phyloP scores from a whole-genome alignment of 2,329 filamentous ascomycete genomes.

The Cercospora janseana region DNA sequence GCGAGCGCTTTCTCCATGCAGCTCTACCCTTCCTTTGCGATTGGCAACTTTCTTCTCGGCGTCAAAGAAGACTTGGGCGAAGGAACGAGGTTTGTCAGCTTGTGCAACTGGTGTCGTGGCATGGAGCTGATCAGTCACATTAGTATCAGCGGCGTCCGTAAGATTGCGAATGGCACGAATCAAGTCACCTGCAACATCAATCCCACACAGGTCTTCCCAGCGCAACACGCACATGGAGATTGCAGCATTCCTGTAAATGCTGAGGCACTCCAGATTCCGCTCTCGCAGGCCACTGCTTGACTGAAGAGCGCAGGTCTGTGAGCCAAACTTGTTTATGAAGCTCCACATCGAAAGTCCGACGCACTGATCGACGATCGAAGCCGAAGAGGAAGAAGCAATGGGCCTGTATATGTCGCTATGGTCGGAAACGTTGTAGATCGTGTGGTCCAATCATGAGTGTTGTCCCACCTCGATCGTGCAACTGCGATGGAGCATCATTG shows the following conservation, averaged over 20 bases:
- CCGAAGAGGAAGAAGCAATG: too few species aligned
- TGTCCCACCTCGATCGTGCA: too few species aligned
- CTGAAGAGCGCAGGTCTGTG: too few species aligned
- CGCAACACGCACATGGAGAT: conserved; percentile 30
- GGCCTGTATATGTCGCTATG: too few species aligned
- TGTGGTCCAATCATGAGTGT: too few species aligned
- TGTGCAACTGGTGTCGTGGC: not conserved
- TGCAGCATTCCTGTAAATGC: conserved; percentile 22
- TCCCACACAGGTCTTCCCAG: conserved; percentile 17
- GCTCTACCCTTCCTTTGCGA: conserved; percentile 29
- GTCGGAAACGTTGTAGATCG: too few species aligned
- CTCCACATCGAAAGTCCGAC: too few species aligned
- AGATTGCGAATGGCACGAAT: not conserved
- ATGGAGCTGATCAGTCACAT: conserved; percentile 1
- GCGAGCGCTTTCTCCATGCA: conserved; percentile 29
- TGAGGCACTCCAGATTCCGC: conserved; percentile 14
- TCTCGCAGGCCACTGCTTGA: not conserved
- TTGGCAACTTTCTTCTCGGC: conserved; percentile 32
- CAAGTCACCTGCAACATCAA: conserved; percentile 28
- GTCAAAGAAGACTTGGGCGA: conserved; percentile 26
- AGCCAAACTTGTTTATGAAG: too few species aligned
- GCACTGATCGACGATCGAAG: too few species aligned
- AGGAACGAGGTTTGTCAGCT: conserved; percentile 13
- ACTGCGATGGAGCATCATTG: too few species aligned
- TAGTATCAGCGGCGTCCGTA: not conserved